Base-by-base conservation (phyloP, 2,329 filamentous ascomycete genomes). In the Aspergillus versicolor region DNA sequence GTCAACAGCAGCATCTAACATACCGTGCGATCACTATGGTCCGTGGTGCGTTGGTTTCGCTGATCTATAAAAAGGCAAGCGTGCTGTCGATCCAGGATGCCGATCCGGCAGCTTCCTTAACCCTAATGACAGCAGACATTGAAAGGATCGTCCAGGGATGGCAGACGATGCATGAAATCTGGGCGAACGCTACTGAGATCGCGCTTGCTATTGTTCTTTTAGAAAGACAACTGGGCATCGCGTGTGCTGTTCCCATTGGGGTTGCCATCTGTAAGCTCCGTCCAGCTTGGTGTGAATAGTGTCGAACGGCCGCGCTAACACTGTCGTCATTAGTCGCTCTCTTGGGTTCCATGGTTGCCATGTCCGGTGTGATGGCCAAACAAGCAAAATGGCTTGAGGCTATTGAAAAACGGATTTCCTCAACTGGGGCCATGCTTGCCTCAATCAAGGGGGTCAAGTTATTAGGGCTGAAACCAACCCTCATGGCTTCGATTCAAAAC, bases 401-500 rank as follows among this genome's bases (percentile, higher is more conserved):
- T 11, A 80, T 82, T n/a, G 75, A 83, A 61, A 70, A 70, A 24
- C 77, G 81, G 2, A 77, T 84, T 21, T 77, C 75, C 5, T 75
- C 76, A 15, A 83, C 81, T 0, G 71, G 78, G 5, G 73, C 74
- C 4, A 77, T 81, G 61, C 70, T 83, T 0, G 75, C 73, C 4
- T 77, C 75, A 13, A 82, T 84, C 70, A 82, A 81, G 61, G 77
- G 76, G n/a, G 73, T 83, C 54, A 83, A 82, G 61, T 75, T 83
- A 52, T 72, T 78, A 0, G 81, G 81, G 0, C 63, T 83, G 9
- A 76, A 74, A 37, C 67, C 75, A 11, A 72, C 73, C 3, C 60
- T 80, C 12, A 70, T 73, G 56, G 69, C 65, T 6, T 70, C 67
- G 8, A 66, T 80, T 2, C 73, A 79, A 48, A 66, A 63, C 2